phyloP scores from a whole-genome alignment of 139 green algal genomes.

The Closterium sp. region DNA sequence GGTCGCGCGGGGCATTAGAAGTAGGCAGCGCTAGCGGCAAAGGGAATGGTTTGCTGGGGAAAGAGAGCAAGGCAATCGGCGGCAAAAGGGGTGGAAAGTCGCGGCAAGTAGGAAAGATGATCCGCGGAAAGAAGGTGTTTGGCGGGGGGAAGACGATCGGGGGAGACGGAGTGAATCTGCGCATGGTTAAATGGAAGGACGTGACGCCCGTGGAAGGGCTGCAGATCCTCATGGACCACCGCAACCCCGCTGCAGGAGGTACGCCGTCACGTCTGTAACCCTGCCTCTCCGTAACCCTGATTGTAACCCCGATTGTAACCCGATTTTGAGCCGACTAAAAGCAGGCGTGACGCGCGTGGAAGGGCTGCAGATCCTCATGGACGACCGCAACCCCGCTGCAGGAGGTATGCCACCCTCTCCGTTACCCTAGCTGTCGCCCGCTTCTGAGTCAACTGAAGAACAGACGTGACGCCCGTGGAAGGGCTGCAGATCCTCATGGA shows the following conservation, averaged over 20 bases:
- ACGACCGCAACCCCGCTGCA: too few species aligned
- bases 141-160: neutral
- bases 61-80: neutral
- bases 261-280: neutral
- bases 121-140: neutral
- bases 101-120: neutral
- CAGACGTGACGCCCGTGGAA: too few species aligned
- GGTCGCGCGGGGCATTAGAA: neutral
- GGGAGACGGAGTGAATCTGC: neutral
- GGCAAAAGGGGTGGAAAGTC: neutral
- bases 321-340: too few species aligned
- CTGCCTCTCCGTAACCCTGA: neutral
- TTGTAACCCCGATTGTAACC: neutral
- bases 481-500: too few species aligned
- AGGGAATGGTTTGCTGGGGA: neutral
- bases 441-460: too few species aligned
- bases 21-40: neutral
- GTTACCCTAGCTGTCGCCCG: too few species aligned
- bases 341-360: too few species aligned
- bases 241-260: constrained; percentile 13
- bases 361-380: too few species aligned
- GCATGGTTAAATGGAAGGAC: constrained; percentile 17
- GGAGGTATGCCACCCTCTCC: too few species aligned
- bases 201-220: constrained; percentile 15
- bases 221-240: constrained; percentile 15